Evolutionary conservation across 2,329 filamentous ascomycete species (phyloP).

Genomic region (Elsinoe batatas): DNA sequence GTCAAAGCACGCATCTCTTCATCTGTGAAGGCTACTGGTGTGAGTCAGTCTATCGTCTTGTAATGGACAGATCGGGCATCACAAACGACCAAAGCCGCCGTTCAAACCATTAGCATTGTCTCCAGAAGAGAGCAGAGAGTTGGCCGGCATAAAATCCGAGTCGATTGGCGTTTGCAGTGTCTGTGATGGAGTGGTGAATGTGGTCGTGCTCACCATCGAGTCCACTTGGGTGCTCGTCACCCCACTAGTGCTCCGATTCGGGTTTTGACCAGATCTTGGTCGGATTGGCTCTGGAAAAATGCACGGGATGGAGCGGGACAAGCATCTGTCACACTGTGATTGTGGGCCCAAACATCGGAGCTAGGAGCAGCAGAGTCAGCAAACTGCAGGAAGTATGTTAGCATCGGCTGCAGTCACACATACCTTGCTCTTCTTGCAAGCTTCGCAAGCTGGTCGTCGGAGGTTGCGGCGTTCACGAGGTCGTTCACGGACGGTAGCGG

Average conservation of each 20-base stretch:
- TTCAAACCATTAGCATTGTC: too few relatives aligned
- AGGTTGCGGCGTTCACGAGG: neutral
- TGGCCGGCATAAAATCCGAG: too few relatives aligned
- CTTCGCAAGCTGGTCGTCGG: neutral
- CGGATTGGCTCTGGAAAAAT: neutral
- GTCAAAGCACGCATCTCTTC: neutral
- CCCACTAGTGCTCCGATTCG: neutral
- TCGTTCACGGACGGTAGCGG: neutral
- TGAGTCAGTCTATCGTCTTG: neutral
- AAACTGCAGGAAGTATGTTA: neutral
- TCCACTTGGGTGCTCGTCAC: neutral
- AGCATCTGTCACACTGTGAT: neutral
- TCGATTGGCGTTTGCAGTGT: too few relatives aligned
- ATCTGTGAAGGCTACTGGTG: neutral
- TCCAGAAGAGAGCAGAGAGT: too few relatives aligned
- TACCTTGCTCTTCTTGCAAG: neutral
- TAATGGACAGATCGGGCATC: too few relatives aligned
- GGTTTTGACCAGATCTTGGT: neutral
- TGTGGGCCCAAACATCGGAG: neutral
- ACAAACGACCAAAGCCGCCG: too few relatives aligned
- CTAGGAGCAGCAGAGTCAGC: neutral
- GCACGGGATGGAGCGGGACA: neutral
- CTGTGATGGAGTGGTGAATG: too few relatives aligned
- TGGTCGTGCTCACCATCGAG: neutral
- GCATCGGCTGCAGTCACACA: neutral